Base-by-base conservation (phyloP, 2,329 filamentous ascomycete species). In the Penicillium sp. region DNA sequence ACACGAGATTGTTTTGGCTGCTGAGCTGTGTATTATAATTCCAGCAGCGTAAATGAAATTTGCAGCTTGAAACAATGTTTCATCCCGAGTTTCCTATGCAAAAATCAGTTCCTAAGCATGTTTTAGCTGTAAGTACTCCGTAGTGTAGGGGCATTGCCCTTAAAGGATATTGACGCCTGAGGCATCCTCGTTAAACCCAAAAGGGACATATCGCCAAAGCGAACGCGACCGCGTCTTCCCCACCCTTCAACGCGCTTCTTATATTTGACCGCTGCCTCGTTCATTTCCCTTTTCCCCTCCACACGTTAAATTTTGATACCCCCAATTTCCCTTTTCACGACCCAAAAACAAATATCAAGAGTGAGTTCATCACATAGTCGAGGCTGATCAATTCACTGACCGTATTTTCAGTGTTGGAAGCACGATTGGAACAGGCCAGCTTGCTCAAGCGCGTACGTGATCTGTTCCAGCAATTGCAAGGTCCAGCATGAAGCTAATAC, bases 351-450 rank as follows among this genome's bases (percentile, higher is more conserved):
- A 36, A n/a, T 36, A 36, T n/a, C 34, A 36, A 36, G 34, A 36
- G 34, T 36, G n/a, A 36, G 34, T 36, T n/a, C 24, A 34, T 52
- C 47, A 58, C 53, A 58, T 56, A 62, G 47, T 57, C 68, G 71
- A 68, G 49, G 72, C 70, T 73, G 58, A 43, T 52, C 61, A 49
- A 67, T 53, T 21, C 52, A 48, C 38, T 29, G 34, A 57, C 46
- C 66, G 14, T 32, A 21, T 27, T 11, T 45, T 44, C 43, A 86
- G 83, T 97, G 93, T 87, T 99, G 81, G 94, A 99, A 85, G 94
- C 94, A 86, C 90, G 92, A 79, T 85, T 99, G 77, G 90, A 94
- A 76, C 92, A 97, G 83, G 93, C 95, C 60, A 84, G 86, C 71
- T 83, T 96, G 75, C 85, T 99, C 75, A 99, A 99, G 84, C 96